Evolutionary conservation across 1,284 basidiomycete species (phyloP), one percentile per base, ranked within the genome.

Genomic region (Tylopilus orsonianus): DNA sequence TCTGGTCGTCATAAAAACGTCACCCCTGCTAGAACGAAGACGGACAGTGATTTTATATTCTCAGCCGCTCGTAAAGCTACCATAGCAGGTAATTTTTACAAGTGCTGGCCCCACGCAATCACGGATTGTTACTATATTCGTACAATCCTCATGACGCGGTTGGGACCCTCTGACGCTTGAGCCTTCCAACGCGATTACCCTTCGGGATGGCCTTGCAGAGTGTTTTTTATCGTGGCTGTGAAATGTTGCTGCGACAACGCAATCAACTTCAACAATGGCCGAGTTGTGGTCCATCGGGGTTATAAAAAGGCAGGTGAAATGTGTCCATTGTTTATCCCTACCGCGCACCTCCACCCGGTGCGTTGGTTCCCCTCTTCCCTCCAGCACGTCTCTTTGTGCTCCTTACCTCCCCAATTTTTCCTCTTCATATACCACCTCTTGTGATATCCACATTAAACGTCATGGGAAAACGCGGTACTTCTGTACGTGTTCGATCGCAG

Each of bases 51-150:
- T 18, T 2, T 37, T 24, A 1, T 33, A 14, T 23, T 2, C 46
- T 64, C 61, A 65, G 62, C 55, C 62, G 63, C 62, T 54, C 41
- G 36, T 27, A 26, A 20, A 18, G 16, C 50, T 53, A 37, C 59
- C 46, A 40, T 42, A 48, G 5, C 41, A 44, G 55, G 61, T 52
- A 66, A 56, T 43, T 58, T 52, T 59, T n/a, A 16, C 37, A 55
- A 40, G 39, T n/a, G n/a, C n/a, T n/a, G n/a, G n/a, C n/a, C n/a
- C n/a, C n/a, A 62, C 40, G 46, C 60, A 67, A 65, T 67, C 63
- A 35, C 19, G 6, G 0, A 27, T 48, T 44, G 49, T 41, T 39
- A 27, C 58, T 43, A n/a, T 34, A 45, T 61, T 38, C 19, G 56
- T 56, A 33, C 13, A 4, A 34, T 16, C 14, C 13, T 5, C 34